Conservation (phyloP, 768 basidiomycete genomes). For the Auriculariales sp. region DNA sequence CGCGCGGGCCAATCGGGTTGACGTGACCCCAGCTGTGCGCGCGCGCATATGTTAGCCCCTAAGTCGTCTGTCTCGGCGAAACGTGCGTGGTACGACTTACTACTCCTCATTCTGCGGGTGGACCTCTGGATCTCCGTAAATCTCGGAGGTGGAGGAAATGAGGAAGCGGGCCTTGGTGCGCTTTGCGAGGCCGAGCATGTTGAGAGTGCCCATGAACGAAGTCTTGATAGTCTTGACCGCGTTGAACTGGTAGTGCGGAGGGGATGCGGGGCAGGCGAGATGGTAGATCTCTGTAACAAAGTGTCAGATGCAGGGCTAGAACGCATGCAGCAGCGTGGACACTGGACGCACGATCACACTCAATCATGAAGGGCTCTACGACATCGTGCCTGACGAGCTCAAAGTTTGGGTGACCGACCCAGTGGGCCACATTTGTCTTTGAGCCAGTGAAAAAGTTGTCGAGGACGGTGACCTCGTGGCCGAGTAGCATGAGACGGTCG, state of each 20-base stretch:
- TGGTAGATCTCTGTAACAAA: constrained; percentile 78
- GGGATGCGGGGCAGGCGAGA: constrained; percentile 93
- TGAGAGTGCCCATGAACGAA: constrained; percentile 93
- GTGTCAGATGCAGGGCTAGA: constrained; percentile 3
- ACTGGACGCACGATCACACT: constrained; percentile 81
- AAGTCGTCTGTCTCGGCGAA: neutral
- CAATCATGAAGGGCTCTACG: constrained; percentile 94
- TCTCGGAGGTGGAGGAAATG: constrained; percentile 95
- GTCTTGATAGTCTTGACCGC: constrained; percentile 98
- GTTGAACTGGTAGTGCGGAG: constrained; percentile 96
- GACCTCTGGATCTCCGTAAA: constrained; percentile 96
- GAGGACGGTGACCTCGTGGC: constrained; percentile 92
- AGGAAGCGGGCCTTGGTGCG: constrained; percentile 95
- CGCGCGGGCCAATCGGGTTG: constrained; percentile 94
- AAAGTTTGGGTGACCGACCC: constrained; percentile 98
- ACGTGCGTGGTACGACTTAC: constrained; percentile 29
- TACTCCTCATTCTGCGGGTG: constrained; percentile 96
- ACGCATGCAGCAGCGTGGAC: neutral
- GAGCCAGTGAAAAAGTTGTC: constrained; percentile 99
- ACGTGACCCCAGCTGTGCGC: constrained; percentile 82
- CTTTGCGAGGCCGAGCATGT: constrained; percentile 97
- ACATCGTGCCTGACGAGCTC: constrained; percentile 97
- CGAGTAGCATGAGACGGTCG: constrained; percentile 93
- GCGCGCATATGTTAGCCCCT: constrained; percentile 7
- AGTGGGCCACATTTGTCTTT: constrained; percentile 90